A percentile compares a stretch with the other conserved stretches of the same genome.
These are phyloP conservation scores for Fragilariopsis cylindrus DNA, from an alignment of 108 stramenopile species.

Conservation along the genomic window DNA sequence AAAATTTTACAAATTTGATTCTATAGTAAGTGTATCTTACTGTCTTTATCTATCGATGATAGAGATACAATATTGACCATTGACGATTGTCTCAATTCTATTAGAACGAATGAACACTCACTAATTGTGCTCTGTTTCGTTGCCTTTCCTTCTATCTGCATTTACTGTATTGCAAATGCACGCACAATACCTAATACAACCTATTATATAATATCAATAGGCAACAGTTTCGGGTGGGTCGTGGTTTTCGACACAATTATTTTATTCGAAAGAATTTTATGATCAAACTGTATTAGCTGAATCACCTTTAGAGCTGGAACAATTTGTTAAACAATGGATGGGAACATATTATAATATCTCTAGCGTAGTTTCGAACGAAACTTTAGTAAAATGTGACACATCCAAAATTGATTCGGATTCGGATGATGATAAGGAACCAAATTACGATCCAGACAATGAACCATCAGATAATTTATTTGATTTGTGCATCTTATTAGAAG, in stretches of 20 bases:
- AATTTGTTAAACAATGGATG: conserved; percentile 42
- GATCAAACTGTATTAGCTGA: conserved; percentile 19
- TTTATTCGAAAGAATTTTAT: conserved; percentile 41
- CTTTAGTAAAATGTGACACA: neutral
- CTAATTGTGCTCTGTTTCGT: neutral
- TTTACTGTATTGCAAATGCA: too few relatives aligned
- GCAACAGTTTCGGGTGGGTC: conserved; percentile 25
- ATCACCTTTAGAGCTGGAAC: conserved; percentile 21
- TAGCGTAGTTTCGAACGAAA: neutral
- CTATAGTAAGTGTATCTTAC: neutral
- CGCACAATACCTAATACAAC: too few relatives aligned
- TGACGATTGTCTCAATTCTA: neutral
- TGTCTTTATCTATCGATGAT: neutral
- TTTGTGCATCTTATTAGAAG: neutral
- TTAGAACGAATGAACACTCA: neutral
- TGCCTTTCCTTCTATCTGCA: neutral
- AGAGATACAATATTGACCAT: too few relatives aligned
- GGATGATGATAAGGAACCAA: too few relatives aligned
- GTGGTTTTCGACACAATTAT: conserved; percentile 41
- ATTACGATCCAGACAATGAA: neutral
- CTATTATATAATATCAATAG: neutral
- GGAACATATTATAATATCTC: conserved; percentile 12
- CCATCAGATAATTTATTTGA: neutral
- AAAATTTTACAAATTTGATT: conserved; percentile 13
- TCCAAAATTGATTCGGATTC: neutral